Evolutionary conservation across 176 grass and related monocot genomes (phyloP).

Genomic region (Ensete glaucum): DNA sequence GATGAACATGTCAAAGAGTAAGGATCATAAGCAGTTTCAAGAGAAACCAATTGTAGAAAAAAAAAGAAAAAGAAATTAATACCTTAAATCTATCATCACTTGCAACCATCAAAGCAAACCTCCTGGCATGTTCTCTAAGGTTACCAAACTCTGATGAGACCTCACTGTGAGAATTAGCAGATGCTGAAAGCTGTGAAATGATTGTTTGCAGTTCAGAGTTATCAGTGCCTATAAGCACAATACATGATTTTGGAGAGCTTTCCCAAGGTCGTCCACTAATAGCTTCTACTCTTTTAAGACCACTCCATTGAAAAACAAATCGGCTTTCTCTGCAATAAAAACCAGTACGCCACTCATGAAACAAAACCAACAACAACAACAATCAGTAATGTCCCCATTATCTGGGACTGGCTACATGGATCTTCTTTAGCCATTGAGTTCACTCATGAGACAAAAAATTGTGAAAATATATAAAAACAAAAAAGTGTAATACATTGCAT

Average conservation of each 20-base stretch:
- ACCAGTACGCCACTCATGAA: background rate
- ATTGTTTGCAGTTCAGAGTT: constrained; percentile 12
- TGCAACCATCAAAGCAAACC: constrained; percentile 11
- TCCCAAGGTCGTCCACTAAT: constrained; percentile 19
- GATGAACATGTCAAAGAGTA: background rate
- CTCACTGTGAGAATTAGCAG: background rate
- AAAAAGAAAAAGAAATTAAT: background rate
- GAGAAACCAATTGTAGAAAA: background rate
- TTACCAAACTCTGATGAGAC: background rate
- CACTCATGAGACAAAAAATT: too few relatives aligned
- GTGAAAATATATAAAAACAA: too few relatives aligned
- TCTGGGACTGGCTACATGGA: too few relatives aligned
- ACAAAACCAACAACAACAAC: background rate
- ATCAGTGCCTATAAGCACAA: constrained; percentile 18
- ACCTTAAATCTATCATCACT: constrained; percentile 20
- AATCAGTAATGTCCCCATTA: too few relatives aligned
- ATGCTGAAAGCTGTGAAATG: constrained; percentile 15
- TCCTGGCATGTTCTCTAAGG: background rate
- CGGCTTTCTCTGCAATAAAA: constrained; percentile 11
- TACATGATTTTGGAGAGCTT: constrained; percentile 20
- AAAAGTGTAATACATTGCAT: background rate
- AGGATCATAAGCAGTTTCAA: background rate
- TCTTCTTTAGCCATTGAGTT: too few relatives aligned
- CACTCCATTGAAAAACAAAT: constrained; percentile 22
- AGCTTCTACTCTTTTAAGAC: constrained; percentile 18